These are phyloP conservation scores for Rubia tinctorum DNA, from an alignment of 305 asterid genomes.

Conservation along the genomic window DNA sequence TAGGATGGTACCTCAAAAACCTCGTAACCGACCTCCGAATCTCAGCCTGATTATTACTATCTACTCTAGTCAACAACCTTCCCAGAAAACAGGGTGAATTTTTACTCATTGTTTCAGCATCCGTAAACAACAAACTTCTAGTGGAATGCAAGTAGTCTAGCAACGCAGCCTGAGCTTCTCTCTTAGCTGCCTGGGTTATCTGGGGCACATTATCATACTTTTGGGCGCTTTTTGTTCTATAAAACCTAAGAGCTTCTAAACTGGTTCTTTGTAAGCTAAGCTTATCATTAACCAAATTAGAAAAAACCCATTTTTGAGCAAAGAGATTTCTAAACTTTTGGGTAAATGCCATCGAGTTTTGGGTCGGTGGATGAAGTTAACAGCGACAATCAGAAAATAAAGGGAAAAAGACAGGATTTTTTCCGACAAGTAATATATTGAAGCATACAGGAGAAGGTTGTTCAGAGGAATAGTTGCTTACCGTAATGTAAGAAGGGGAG, in stretches of 20 bases:
- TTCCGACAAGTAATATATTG: background rate
- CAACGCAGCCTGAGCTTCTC: conserved; percentile 71
- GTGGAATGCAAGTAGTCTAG: conserved; percentile 71
- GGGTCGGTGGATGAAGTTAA: conserved; percentile 4
- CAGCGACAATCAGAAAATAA: conserved; percentile 11
- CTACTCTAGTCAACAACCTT: conserved; percentile 42
- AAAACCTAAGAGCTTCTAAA: conserved; percentile 35
- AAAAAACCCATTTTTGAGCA: conserved; percentile 43
- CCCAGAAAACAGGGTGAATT: conserved; percentile 59
- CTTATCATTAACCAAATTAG: conserved; percentile 15
- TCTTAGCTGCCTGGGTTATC: conserved; percentile 29
- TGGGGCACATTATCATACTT: conserved; percentile 23
- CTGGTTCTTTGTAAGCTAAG: conserved; percentile 31
- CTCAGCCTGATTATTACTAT: conserved; percentile 18
- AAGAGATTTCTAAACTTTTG: conserved; percentile 31
- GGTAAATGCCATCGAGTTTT: conserved; percentile 37
- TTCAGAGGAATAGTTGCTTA: background rate
- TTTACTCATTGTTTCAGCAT: conserved; percentile 76
- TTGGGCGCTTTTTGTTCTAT: conserved; percentile 24
- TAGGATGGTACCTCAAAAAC: conserved; percentile 74
- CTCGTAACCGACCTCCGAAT: conserved; percentile 43
- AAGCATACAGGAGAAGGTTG: background rate
- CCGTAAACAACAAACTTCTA: conserved; percentile 60
- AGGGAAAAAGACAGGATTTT: background rate
- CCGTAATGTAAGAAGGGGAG: background rate